phyloP scores from a whole-genome alignment of 257 asterid genomes.

The Nicotiana tomentosiformis region DNA sequence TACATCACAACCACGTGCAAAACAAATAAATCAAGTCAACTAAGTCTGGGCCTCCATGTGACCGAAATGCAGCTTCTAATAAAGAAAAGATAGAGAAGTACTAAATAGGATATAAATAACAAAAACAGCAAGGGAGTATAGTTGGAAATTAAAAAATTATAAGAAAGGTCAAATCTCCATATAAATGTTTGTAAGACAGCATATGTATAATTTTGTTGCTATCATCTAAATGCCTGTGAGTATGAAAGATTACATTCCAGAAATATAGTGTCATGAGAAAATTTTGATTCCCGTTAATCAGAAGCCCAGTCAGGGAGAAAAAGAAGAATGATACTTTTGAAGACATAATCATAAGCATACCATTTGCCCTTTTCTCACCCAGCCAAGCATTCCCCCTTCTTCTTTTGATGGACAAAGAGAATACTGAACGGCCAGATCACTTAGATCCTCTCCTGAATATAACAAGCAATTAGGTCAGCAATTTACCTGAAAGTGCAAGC shows the following conservation, averaged over 20 bases:
- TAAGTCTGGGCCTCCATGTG: background rate
- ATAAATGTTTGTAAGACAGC: background rate
- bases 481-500: conserved; percentile 5
- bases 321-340: conserved; percentile 1
- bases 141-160: background rate
- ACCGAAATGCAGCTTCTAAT: background rate
- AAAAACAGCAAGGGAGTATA: background rate
- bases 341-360: conserved; percentile 54
- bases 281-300: background rate
- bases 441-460: conserved; percentile 81
- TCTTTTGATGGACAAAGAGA: conserved; percentile 93
- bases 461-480: conserved; percentile 25
- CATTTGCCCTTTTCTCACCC: conserved; percentile 99
- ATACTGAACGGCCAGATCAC: conserved; percentile 86
- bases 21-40: conserved; percentile 2
- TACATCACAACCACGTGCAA: conserved; percentile 2
- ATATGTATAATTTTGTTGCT: background rate
- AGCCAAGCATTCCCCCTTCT: conserved; percentile 99
- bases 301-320: background rate
- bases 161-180: background rate
- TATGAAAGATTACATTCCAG: background rate
- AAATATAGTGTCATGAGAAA: background rate
- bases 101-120: background rate
- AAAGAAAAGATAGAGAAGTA: background rate
- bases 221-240: background rate